Conservation (phyloP, 2,329 filamentous ascomycete species). For the Thielaviopsis euricoi region DNA sequence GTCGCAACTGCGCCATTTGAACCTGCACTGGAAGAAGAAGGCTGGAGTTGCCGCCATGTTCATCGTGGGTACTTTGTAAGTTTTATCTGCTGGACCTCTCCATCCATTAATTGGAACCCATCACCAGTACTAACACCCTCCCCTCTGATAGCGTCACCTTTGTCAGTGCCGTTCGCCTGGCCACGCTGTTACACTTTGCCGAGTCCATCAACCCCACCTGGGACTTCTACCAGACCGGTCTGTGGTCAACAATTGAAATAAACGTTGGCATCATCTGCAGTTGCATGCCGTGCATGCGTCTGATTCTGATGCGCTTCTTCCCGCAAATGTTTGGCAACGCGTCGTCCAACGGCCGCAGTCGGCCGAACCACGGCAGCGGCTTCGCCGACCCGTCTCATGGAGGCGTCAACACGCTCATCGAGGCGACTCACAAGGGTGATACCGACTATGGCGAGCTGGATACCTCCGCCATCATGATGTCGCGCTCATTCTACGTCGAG, state of each 20-base stretch:
- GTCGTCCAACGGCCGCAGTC: background rate
- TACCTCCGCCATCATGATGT: conserved; percentile 4
- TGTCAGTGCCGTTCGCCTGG: conserved; percentile 15
- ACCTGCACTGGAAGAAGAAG: conserved; percentile 31
- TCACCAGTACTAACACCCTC: too few relatives aligned
- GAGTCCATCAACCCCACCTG: conserved; percentile 16
- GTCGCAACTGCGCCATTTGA: conserved; percentile 25
- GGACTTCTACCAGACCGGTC: conserved; percentile 15
- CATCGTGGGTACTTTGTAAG: conserved; percentile 26
- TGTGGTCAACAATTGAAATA: conserved; percentile 19
- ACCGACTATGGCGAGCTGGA: conserved; percentile 1
- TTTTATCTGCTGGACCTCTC: too few relatives aligned
- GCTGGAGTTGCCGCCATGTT: conserved; percentile 33
- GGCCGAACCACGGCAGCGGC: background rate
- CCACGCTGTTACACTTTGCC: conserved; percentile 14
- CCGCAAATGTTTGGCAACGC: conserved; percentile 10
- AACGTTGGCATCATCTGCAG: conserved; percentile 19
- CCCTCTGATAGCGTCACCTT: conserved; percentile 12
- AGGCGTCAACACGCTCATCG: too few relatives aligned
- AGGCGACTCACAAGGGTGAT: background rate
- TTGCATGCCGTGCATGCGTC: conserved; percentile 17
- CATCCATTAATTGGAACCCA: too few relatives aligned
- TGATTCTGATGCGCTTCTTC: conserved; percentile 15
- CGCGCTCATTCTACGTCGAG: background rate
- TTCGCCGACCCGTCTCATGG: background rate